phyloP scores from a whole-genome alignment of 108 stramenopile species.

The Skeletonema potamos region DNA sequence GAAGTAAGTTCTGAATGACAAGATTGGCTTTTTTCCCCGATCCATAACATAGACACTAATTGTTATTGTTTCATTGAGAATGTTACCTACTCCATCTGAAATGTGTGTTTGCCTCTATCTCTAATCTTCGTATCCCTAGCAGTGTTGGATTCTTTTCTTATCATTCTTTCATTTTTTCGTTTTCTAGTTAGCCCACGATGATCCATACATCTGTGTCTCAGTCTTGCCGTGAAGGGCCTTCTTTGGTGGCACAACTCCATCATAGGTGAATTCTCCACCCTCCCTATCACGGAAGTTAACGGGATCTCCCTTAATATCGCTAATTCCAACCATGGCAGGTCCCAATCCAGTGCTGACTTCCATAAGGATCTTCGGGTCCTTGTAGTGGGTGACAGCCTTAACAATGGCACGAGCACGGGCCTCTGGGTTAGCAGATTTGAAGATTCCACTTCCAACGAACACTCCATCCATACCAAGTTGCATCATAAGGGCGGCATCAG shows the following conservation, averaged over 20 bases:
- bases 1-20: background rate
- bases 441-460: slow-evolving; percentile 98
- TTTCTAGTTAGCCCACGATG: slow-evolving; percentile 75
- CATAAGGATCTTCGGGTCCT: slow-evolving; percentile 95
- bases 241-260: slow-evolving; percentile 91
- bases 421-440: slow-evolving; percentile 93
- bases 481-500: slow-evolving; percentile 99
- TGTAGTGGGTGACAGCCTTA: slow-evolving; percentile 95
- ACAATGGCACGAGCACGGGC: slow-evolving; percentile 97
- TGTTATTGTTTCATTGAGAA: background rate
- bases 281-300: slow-evolving; percentile 99
- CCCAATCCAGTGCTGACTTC: slow-evolving; percentile 95
- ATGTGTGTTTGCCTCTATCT: background rate
- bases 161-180: background rate
- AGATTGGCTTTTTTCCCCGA: background rate
- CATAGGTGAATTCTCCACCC: slow-evolving; percentile 83
- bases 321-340: slow-evolving; percentile 98
- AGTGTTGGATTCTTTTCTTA: background rate
- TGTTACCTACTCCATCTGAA: background rate
- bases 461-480: slow-evolving; percentile 99
- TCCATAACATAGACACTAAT: background rate
- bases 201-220: slow-evolving; percentile 95
- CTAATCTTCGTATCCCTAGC: background rate
- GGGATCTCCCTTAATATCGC: slow-evolving; percentile 93
- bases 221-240: slow-evolving; percentile 82